Evolutionary conservation across 164 flowering plant species (phyloP), one percentile per base, ranked within the genome.

Genomic region (Santalum album): DNA sequence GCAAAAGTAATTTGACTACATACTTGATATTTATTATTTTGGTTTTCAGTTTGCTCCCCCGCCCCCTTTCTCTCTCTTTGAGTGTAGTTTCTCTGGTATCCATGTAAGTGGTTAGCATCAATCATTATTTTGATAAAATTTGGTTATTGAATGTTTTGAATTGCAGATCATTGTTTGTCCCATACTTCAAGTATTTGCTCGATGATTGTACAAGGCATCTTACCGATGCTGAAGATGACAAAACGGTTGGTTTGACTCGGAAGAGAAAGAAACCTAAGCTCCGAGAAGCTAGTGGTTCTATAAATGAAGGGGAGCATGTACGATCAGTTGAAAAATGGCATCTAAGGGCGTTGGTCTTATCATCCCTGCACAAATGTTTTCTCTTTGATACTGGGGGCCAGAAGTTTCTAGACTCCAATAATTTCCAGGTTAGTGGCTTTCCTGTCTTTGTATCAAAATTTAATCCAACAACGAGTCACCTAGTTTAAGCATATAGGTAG

Each of bases 131-230:
- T 17, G 26, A 26, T 3, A 17, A 12, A 14, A 38, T 3, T 22
- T 12, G n/a, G 16, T 21, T 6, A 17, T 51, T 43, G 10, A 17
- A 17, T 12, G 24, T 50, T 22, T 24, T 3, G 21, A 9, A 17
- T 2, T 71, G 74, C 83, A 92, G 98, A 63, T 86, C 95, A 25
- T 62, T 89, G 40, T 89, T 92, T 74, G 91, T 92, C 26, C 95
- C 95, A n/a, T 88, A 88, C 68, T 92, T 88, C 71, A 89, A 92
- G 62, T 77, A 83, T 71, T 69, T 88, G 67, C 77, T 80, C 2
- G 82, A 78, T 50, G 72, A 78, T 22, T 81, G 81, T 68, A 67
- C 73, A 2, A 73, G 53, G 17, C 65, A 75, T 68, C 84, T 91
- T 21, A 74, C 68, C 54, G 66, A 62, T 71, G 58, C 65, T 47